Percentiles rank a stretch among this genome's conserved stretches.
phyloP scores from a whole-genome alignment of 2,329 filamentous ascomycete species.

The Decorospora gaudefroyi region DNA sequence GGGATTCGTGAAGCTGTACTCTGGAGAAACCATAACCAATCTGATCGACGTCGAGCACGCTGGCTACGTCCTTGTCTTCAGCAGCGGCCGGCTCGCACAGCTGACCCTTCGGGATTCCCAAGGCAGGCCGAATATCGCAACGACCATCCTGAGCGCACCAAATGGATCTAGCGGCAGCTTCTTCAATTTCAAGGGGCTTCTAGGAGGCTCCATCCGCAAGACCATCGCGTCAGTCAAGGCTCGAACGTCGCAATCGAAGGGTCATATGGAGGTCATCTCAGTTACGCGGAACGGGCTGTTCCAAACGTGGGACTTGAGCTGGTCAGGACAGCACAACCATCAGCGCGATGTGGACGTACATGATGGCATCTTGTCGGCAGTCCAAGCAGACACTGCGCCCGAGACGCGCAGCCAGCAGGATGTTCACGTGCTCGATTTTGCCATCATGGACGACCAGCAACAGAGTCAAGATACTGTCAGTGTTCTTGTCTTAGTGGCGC shows the following conservation, averaged over 20 bases:
- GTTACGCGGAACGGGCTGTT: conserved; percentile 77
- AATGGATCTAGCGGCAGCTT: conserved; percentile 68
- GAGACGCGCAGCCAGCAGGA: conserved; percentile 58
- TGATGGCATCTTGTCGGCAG: conserved; percentile 64
- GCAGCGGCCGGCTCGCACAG: conserved; percentile 83
- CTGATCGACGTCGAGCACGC: conserved; percentile 83
- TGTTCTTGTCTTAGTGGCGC: conserved; percentile 41
- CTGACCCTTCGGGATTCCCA: conserved; percentile 84
- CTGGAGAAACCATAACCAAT: conserved; percentile 75
- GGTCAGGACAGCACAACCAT: conserved; percentile 79
- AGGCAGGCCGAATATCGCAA: conserved; percentile 78
- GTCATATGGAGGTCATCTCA: conserved; percentile 82
- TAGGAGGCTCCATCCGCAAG: conserved; percentile 72
- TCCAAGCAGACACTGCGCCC: conserved; percentile 60
- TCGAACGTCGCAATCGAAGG: conserved; percentile 70
- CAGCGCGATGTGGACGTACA: conserved; percentile 72
- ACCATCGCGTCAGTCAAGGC: conserved; percentile 81
- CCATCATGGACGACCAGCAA: conserved; percentile 60
- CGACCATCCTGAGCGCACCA: conserved; percentile 71
- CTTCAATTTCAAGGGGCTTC: conserved; percentile 76
- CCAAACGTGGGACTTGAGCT: conserved; percentile 85
- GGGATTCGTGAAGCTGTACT: conserved; percentile 72
- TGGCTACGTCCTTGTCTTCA: conserved; percentile 84
- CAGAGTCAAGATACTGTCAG: conserved; percentile 42
- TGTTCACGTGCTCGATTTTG: conserved; percentile 79